Base-by-base conservation (phyloP, 139 green algal species). In the Chlamydomonas sphaeroides region DNA sequence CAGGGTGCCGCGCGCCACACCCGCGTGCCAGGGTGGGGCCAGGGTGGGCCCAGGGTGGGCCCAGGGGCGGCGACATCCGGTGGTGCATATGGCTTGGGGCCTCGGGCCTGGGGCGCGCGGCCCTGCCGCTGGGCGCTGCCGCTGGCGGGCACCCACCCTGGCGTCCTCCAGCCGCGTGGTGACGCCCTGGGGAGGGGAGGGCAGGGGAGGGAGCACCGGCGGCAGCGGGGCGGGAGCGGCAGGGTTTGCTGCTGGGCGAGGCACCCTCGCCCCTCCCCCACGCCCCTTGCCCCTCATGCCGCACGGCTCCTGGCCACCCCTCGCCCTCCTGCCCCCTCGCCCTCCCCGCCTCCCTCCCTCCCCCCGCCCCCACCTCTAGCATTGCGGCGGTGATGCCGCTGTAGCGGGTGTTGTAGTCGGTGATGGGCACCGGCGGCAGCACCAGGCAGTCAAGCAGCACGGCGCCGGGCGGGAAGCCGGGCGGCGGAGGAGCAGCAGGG, bases 321-420 rank as follows among this genome's bases (percentile, higher is more conserved):
- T 30, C 25, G 20, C 36, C 32, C 66, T 56, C 65, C 65, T 26
- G 17, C 14, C 5, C 36, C 25, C 14, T 10, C 6, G 48, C 66
- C 66, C n/a, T 15, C 39, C 71, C 35, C 20, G 14, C 51, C 51
- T 4, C 51, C 51, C 51, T 17, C 17, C 51, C 51, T 26, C 56
- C 3, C 56, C 56, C 10, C 56, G 15, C 1, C 1, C 71, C 38
- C 71, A 68, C 72, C 72, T 57, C 28, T n/a, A 80, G 39, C 74
- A 80, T 80, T 36, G 45, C 10, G 11, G 89, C 88, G 33, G 91
- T 97, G 81, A 98, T 98, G 67, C 95, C 94, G 18, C 85, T 93
- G 87, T 90, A 98, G 25, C 86, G 87, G 2, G 96, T 98, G 91
- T 96, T 95, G 88, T 98, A 97, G 86, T 98, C 91, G 2, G 84